phyloP scores from a whole-genome alignment of 176 grass and related monocot genomes.

The Triticum urartu region DNA sequence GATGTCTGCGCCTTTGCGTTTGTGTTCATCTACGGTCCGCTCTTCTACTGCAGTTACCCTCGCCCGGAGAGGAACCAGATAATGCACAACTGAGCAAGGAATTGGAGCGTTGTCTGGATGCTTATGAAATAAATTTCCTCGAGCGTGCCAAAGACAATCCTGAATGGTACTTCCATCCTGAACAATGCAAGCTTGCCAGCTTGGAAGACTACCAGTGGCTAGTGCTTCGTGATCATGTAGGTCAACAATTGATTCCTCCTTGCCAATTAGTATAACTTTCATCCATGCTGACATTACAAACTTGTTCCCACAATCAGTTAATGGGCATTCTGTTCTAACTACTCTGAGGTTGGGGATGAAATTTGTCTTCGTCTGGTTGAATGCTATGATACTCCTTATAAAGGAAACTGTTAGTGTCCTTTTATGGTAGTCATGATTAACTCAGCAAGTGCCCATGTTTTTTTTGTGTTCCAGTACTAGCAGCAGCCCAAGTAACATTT shows the following conservation, averaged over 20 bases:
- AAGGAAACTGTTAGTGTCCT: too few relatives aligned
- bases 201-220: conserved; percentile 26
- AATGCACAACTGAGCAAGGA: too few relatives aligned
- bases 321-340: not conserved
- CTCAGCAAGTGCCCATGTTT: too few relatives aligned
- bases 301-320: not conserved
- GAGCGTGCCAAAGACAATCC: not conserved
- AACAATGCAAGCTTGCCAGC: not conserved
- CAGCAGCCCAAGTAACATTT: too few relatives aligned
- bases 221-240: conserved; percentile 13
- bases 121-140: too few relatives aligned
- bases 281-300: not conserved
- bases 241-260: not conserved
- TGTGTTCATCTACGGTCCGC: too few relatives aligned
- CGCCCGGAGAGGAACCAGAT: too few relatives aligned
- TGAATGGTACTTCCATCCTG: conserved; percentile 24
- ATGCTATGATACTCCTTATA: not conserved
- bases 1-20: too few relatives aligned
- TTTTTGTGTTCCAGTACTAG: too few relatives aligned
- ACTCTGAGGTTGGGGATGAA: not conserved
- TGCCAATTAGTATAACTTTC: not conserved
- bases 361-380: not conserved
- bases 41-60: too few relatives aligned
- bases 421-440: too few relatives aligned
- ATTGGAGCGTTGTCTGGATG: too few relatives aligned